Base-by-base conservation (phyloP, 2,329 filamentous ascomycete genomes). In the Botrytis fabae region DNA sequence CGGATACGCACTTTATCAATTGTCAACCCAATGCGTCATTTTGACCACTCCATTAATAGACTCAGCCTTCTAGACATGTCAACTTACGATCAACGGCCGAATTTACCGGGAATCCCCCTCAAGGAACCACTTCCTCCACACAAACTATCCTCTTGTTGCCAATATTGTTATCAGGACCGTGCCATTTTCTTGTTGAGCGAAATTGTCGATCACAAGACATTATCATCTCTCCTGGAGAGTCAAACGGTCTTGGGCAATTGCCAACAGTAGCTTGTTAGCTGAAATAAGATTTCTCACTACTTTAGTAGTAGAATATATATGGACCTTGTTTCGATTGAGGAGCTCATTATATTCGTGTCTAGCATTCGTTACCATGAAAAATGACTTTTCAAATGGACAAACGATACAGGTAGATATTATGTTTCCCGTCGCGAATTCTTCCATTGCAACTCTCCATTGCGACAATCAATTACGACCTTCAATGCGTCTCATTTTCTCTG, bases 141-240 rank as follows among this genome's bases (percentile, higher is more conserved):
- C 60, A 69, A 42, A 44, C 40, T 51, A 38, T 69, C 44, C 54
- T 68, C 35, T 38, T 18, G 46, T 35, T 72, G 28, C 51, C 28
- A 69, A 44, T 61, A 8, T 60, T 68, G 62, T 72, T 69, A 69
- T 72, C 63, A 35, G 42, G 28, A 61, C 35, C 63, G 51, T 69
- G 59, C 60, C 63, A 46, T 25, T 25, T 20, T 61, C 14, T 61
- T 46, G 22, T 60, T 38, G 46, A 40, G 42, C 25, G 28, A 59
- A 68, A 32, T 38, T 61, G 62, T 28, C 63, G 62, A 72, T 72
- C 62, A 69, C 51, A 68, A 51, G 70, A 40, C 40, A 57, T 61
- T 61, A 72, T 61, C 51, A 72, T 69, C 70, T 44, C 51, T 69
- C 42, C 42, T 61, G 38, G 46, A 62, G 25, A 54, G 35, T 42